phyloP scores from a whole-genome alignment of 768 basidiomycete genomes.

The Dacryopinax primogenitus region DNA sequence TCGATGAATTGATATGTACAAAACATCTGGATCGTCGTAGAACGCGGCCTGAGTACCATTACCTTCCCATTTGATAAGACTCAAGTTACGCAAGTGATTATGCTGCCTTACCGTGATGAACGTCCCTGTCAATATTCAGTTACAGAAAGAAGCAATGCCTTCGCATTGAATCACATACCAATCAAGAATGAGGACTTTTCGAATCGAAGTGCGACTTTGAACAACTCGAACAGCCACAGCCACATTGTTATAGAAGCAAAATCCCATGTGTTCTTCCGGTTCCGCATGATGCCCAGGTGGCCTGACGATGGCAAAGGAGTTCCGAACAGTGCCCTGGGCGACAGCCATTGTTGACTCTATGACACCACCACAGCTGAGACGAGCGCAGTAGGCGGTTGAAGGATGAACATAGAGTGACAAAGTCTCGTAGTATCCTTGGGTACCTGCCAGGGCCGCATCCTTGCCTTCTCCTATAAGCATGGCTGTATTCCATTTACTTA shows the following conservation, averaged over 20 bases:
- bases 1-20: conserved; percentile 91
- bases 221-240: conserved; percentile 80
- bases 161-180: conserved; percentile 51
- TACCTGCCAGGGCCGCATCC: conserved; percentile 58
- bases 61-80: conserved; percentile 36
- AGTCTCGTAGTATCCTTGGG: conserved; percentile 73
- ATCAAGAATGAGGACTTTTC: conserved; percentile 81
- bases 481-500: conserved; percentile 13
- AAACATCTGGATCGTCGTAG: conserved; percentile 77
- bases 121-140: conserved; percentile 51
- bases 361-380: conserved; percentile 86
- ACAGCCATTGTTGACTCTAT: conserved; percentile 82
- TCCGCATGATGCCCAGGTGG: conserved; percentile 98
- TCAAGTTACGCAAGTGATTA: background rate
- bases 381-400: conserved; percentile 70
- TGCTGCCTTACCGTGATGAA: conserved; percentile 64
- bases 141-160: background rate
- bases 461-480: conserved; percentile 44
- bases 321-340: conserved; percentile 64
- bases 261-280: conserved; percentile 96
- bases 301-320: conserved; percentile 86
- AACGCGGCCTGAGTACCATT: conserved; percentile 97
- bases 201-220: conserved; percentile 53
- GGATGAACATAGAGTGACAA: conserved; percentile 85
- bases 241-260: conserved; percentile 99